Conservation (phyloP, 2,329 filamentous ascomycete species). For the Xylaria polymorpha region DNA sequence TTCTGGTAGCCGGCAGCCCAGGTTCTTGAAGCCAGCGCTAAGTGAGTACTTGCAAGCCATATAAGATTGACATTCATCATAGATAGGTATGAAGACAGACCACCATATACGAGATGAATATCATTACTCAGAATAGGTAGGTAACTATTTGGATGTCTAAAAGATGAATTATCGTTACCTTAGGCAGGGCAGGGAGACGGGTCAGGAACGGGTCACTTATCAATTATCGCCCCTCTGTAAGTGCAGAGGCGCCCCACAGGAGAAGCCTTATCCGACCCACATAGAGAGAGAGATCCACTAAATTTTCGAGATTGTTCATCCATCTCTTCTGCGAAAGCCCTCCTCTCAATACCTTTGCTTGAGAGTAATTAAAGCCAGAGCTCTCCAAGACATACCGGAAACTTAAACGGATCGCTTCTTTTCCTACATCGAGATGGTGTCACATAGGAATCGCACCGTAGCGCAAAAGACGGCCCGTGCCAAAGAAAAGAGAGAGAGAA, state of each 20-base stretch:
- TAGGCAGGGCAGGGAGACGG: too few species aligned
- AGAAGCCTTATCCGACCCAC: constrained; percentile 8
- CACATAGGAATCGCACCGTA: constrained; percentile 55
- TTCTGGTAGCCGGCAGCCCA: background rate
- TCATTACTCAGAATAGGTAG: background rate
- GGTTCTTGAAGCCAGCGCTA: background rate
- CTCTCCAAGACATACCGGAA: background rate
- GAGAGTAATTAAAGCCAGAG: background rate
- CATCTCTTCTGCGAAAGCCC: background rate
- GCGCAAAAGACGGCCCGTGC: constrained; percentile 82
- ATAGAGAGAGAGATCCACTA: constrained; percentile 31
- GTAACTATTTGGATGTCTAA: background rate
- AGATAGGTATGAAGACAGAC: background rate
- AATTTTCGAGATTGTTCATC: constrained; percentile 37
- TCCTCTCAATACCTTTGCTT: background rate
- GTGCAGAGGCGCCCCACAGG: too few species aligned
- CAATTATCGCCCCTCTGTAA: constrained; percentile 16
- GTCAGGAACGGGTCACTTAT: background rate
- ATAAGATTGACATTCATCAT: background rate
- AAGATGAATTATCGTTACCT: too few species aligned
- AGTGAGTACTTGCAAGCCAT: background rate
- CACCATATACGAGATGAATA: background rate
- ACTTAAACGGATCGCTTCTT: background rate
- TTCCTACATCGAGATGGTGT: constrained; percentile 27
- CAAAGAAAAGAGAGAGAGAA: constrained; percentile 78